Evolutionary conservation across 2,329 filamentous ascomycete species (phyloP).

Genomic region (Plenodomus tracheiphilus): DNA sequence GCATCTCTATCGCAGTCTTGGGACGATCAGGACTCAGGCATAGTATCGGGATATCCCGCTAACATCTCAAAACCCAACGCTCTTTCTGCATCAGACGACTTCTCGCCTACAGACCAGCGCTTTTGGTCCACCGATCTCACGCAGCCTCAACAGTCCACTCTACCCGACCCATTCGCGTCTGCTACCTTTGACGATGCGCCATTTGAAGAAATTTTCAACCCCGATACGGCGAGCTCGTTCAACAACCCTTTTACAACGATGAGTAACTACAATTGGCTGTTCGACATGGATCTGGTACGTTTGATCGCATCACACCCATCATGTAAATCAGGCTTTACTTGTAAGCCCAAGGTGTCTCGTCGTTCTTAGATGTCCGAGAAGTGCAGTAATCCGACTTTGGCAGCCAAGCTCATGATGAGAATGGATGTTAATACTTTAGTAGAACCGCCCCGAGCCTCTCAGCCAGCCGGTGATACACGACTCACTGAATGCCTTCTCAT

Average conservation of each 20-base stretch:
- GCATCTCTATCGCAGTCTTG: slow-evolving; percentile 30
- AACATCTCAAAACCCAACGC: slow-evolving; percentile 21
- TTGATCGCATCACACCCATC: no score
- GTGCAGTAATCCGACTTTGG: no score
- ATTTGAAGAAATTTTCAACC: slow-evolving; percentile 61
- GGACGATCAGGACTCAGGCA: slow-evolving; percentile 35
- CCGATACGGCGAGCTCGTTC: slow-evolving; percentile 66
- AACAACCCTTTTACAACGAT: slow-evolving; percentile 68
- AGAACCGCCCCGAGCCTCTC: no score
- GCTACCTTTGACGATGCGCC: slow-evolving; percentile 38
- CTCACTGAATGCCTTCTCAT: slow-evolving; percentile 24
- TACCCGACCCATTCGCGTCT: slow-evolving; percentile 25
- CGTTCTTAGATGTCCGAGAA: no score
- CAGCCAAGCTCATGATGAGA: slow-evolving; percentile 14
- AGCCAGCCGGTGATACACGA: slow-evolving; percentile 21
- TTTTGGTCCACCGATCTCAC: slow-evolving; percentile 39
- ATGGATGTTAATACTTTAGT: no score
- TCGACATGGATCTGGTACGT: slow-evolving; percentile 51
- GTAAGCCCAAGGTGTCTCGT: no score
- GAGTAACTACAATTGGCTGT: slow-evolving; percentile 66
- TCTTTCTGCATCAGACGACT: slow-evolving; percentile 21
- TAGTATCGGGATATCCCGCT: slow-evolving; percentile 22
- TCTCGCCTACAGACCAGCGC: slow-evolving; percentile 31
- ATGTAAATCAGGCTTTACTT: no score
- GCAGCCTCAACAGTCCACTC: slow-evolving; percentile 17